These are phyloP conservation scores for Jamesozyma gamospora DNA, from an alignment of 805 yeast genomes.

Conservation along the genomic window DNA sequence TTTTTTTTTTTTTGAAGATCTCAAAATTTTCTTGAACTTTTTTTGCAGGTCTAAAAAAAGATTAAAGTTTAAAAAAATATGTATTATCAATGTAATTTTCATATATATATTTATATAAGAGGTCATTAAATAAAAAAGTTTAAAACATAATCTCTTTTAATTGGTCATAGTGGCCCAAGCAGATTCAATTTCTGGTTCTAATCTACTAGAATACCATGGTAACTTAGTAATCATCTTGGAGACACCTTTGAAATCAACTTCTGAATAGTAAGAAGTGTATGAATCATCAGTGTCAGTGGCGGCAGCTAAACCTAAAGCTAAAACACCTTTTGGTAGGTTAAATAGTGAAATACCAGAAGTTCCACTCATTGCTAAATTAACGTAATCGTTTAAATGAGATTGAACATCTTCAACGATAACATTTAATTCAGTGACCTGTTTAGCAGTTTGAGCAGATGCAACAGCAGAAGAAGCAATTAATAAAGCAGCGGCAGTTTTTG, in stretches of 20 bases:
- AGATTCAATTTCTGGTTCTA: conserved; percentile 12
- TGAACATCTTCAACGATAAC: conserved; percentile 16
- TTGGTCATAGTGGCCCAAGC: too few relatives aligned
- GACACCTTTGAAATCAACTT: conserved; percentile 24
- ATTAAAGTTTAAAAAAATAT: too few relatives aligned
- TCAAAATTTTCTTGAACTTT: too few relatives aligned
- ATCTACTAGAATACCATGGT: conserved; percentile 29
- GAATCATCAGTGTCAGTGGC: conserved; percentile 26
- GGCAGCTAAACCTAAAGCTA: conserved; percentile 16
- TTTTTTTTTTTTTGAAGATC: too few relatives aligned
- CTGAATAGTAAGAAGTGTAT: conserved; percentile 26
- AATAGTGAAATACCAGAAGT: conserved; percentile 9
- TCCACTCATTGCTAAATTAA: conserved; percentile 7
- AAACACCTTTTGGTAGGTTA: conserved; percentile 16
- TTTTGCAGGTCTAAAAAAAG: too few relatives aligned
- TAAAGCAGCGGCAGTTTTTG: too few relatives aligned
- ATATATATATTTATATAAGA: too few relatives aligned
- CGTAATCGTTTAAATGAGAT: conserved; percentile 11
- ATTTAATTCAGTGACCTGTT: conserved; percentile 16
- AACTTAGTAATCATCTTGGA: conserved; percentile 22
- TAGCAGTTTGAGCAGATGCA: conserved; percentile 13
- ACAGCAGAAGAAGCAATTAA: conserved; percentile 16
- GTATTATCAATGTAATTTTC: too few relatives aligned
- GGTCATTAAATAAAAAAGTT: too few relatives aligned
- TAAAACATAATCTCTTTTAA: too few relatives aligned